Base-by-base conservation (phyloP, 768 basidiomycete species). In the Auriscalpium vulgare region DNA sequence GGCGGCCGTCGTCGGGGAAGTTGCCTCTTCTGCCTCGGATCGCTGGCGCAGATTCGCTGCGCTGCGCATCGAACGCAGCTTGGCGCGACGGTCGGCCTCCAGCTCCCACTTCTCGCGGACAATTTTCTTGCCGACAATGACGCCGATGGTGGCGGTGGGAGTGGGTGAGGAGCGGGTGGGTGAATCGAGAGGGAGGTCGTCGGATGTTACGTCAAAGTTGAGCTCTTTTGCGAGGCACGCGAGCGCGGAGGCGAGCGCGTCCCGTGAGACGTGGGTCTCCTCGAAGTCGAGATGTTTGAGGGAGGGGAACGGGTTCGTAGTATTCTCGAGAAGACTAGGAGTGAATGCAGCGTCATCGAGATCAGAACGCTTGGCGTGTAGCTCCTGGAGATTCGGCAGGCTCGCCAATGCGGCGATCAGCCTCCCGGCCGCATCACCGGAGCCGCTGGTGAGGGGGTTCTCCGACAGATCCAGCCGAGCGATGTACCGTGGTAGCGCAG, bases 51-150 rank as follows among this genome's bases (percentile, higher is more conserved):
- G 66, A 67, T 52, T 60, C 10, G 23, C 53, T 10, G 46, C 53
- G 21, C 59, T 60, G 37, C 59, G 59, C 56, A 44, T 62, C 37
- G 56, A 43, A 47, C 59, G 59, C 53, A 51, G 68, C 50, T 69
- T 72, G 34, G 67, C 71, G 46, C 61, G 67, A 37, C 74, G 75
- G n/a, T 92, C 89, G 16, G 82, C 72, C 65, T 88, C 88, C 11
- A 92, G 59, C 65, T 92, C 91, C 90, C 90, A 91, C 36, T 79
- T 68, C 68, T 92, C 90, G 65, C 82, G 83, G 55, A 87, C 63
- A 23, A 88, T 72, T 60, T 76, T 77, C 71, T 88, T 89, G 14
- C 89, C 91, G 2, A 89, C 74, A 16, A 83, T 72, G 17, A 91
- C 71, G 5, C 46, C 56, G 50, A 62, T 48, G 23, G 38, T 56